Evolutionary conservation across 108 stramenopile genomes (phyloP).

Genomic region (Seminavis robusta): DNA sequence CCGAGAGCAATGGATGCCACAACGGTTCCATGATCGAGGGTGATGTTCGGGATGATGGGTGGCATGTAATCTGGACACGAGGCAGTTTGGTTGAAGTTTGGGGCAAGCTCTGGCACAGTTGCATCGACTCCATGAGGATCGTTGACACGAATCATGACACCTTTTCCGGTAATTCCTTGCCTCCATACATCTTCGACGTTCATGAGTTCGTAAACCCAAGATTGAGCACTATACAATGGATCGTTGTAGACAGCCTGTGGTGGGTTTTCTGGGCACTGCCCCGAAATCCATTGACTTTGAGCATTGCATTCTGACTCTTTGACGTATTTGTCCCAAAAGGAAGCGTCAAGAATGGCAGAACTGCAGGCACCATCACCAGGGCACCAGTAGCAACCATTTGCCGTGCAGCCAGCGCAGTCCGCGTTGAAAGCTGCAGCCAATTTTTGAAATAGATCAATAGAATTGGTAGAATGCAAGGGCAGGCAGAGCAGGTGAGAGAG

Average conservation of each 20-base stretch:
- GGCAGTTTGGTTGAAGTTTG: background rate
- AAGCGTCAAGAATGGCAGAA: too few relatives aligned
- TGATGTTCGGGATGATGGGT: background rate
- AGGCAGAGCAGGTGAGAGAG: too few relatives aligned
- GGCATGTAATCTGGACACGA: background rate
- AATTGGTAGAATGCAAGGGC: too few relatives aligned
- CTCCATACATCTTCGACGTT: constrained; percentile 24
- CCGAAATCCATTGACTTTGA: too few relatives aligned
- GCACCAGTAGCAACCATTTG: constrained; percentile 27
- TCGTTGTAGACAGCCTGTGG: constrained; percentile 24
- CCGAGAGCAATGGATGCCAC: constrained; percentile 19
- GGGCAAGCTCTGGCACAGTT: constrained; percentile 17
- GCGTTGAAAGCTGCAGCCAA: too few relatives aligned
- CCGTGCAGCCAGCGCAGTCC: constrained; percentile 18
- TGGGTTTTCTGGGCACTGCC: too few relatives aligned
- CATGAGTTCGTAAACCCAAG: constrained; percentile 34
- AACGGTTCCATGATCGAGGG: constrained; percentile 15
- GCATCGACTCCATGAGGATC: constrained; percentile 35
- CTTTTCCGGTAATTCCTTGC: constrained; percentile 16
- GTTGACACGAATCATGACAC: constrained; percentile 32
- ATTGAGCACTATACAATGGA: constrained; percentile 15
- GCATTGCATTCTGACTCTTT: too few relatives aligned
- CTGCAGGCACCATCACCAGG: constrained; percentile 22
- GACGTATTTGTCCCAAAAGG: too few relatives aligned
- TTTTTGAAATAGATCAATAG: too few relatives aligned